Base-by-base conservation (phyloP, 2,329 filamentous ascomycete species). In the Cladobotryum protrusum region DNA sequence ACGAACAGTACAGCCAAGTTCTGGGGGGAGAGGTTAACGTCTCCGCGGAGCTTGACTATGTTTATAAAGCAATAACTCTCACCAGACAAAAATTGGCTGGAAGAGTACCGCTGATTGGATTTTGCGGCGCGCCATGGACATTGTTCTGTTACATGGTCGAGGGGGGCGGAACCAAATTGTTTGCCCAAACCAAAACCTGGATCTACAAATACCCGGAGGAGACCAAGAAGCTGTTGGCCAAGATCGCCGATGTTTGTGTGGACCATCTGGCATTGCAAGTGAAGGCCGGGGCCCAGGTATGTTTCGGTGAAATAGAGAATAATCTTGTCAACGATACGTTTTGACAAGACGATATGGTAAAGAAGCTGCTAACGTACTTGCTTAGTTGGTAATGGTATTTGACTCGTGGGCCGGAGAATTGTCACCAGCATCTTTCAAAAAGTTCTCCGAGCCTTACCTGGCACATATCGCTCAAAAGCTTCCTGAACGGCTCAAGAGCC, bases 131-230 rank as follows among this genome's bases (percentile, higher is more conserved):
- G 7, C 93, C 93, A 1, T 99, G 93, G 89, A 99, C 93, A 2
- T 71, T 99, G 52, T 79, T 99, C 63, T 96, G 92, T 74, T 99
- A 99, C 74, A 99, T 99, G 93, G 89, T 97, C 15, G 93, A 99
- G 71, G 93, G 93, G 14, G 93, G 93, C 43, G 93, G 93, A 40
- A 95, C 87, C 59, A 97, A 97, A 75, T 76, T 97, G 64, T 97
- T 97, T 72, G 83, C 88, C 53, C 85, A 96, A 71, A 86, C 83
- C 62, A 99, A 99, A 79, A 95, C 87, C 20, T 99, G 93, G 93
- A 84, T 97, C 53, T 99, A 92, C 77, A 89, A 82, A 69, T 89
- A 96, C 63, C 79, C 87, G 0, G 77, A 87, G 55, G 89, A 87
- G 66, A 84, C 85, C 54, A 90, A 93, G 73, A 82, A 77, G 54